These are phyloP conservation scores for Anisodus acutangulus DNA, from an alignment of 257 asterid genomes.

Conservation along the genomic window DNA sequence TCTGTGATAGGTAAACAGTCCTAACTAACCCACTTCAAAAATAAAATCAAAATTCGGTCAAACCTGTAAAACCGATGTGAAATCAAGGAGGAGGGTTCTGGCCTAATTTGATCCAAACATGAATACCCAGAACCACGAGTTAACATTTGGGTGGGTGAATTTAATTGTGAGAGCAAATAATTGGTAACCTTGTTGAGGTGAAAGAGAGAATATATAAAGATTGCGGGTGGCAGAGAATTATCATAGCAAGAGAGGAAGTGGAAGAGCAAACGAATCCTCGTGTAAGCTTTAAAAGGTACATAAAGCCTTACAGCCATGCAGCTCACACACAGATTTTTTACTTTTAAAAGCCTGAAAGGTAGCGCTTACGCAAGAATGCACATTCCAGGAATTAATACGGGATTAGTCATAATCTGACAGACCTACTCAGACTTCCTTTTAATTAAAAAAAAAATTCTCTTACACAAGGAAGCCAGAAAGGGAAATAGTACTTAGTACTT, in stretches of 20 bases:
- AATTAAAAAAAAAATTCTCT: too few relatives aligned
- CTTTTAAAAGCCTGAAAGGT: conserved; percentile 1
- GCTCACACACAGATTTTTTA: conserved; percentile 22
- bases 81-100: not conserved
- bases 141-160: not conserved
- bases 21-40: conserved; percentile 10
- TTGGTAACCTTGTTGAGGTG: not conserved
- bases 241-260: conserved; percentile 43
- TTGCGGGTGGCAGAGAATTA: conserved; percentile 53
- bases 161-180: not conserved
- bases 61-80: too few relatives aligned
- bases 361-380: not conserved
- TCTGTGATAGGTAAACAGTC: conserved; percentile 6
- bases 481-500: too few relatives aligned
- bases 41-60: not conserved
- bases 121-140: conserved; percentile 5
- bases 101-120: conserved; percentile 46
- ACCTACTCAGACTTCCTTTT: too few relatives aligned
- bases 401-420: not conserved
- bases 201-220: conserved; percentile 40
- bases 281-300: conserved; percentile 50
- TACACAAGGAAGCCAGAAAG: too few relatives aligned
- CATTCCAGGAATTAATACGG: not conserved
- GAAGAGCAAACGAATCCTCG: conserved; percentile 56
- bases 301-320: conserved; percentile 42